phyloP scores from a whole-genome alignment of 176 grass and related monocot genomes.

The Aegilops longissima region DNA sequence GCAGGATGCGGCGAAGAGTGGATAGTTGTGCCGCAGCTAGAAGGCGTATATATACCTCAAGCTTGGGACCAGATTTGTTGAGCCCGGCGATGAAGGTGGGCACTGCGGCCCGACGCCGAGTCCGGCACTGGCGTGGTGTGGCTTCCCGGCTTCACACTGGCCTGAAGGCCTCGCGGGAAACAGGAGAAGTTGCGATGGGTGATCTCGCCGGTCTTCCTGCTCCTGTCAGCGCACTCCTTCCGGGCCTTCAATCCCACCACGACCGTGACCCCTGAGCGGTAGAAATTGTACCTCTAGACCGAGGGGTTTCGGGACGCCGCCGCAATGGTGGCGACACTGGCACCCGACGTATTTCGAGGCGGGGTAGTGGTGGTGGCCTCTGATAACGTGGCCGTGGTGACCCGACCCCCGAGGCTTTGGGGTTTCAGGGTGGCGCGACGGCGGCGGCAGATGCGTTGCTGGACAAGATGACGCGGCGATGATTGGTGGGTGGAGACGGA shows the following conservation, averaged over 20 bases:
- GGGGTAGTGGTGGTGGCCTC: background rate
- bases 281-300: too few species aligned
- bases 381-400: background rate
- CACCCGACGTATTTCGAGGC: background rate
- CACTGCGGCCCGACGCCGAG: constrained; percentile 2
- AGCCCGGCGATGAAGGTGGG: too few species aligned
- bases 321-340: background rate
- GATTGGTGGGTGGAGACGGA: constrained; percentile 5
- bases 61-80: too few species aligned
- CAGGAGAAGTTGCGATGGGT: too few species aligned
- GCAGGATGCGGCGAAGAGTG: constrained; percentile 16
- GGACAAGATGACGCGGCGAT: background rate
- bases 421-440: background rate
- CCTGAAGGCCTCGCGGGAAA: constrained; percentile 11
- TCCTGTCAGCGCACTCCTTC: too few species aligned
- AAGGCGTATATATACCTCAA: background rate
- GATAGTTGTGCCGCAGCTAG: constrained; percentile 51
- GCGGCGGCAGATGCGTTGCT: background rate
- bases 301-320: background rate
- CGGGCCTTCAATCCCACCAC: too few species aligned
- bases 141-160: constrained; percentile 31
- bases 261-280: too few species aligned
- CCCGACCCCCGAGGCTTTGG: background rate
- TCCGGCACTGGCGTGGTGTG: constrained; percentile 35
- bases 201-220: too few species aligned